phyloP scores from a whole-genome alignment of 1,139 yeast species.

The Magnusiomyces magnusii region DNA sequence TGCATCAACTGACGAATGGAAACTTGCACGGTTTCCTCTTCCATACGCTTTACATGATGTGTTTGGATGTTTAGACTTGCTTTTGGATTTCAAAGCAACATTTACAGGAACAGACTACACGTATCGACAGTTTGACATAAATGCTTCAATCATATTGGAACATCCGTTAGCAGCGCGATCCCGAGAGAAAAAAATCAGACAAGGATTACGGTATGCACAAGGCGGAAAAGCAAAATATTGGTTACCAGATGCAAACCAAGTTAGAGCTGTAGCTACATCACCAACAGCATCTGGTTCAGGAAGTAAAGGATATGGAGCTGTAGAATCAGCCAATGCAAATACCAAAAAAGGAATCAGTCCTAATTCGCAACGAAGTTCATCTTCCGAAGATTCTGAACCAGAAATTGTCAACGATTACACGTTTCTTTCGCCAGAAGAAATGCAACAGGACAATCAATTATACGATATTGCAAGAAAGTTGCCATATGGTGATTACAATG shows the following conservation, averaged over 20 bases:
- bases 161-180: conserved; percentile 57
- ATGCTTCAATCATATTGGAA: conserved; percentile 62
- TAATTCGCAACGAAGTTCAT: neutral
- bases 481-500: conserved; percentile 47
- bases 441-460: conserved; percentile 37
- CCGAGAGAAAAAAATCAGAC: conserved; percentile 63
- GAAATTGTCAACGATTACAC: neutral
- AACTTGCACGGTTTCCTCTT: conserved; percentile 50
- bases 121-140: conserved; percentile 66
- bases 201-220: conserved; percentile 73
- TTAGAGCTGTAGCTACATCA: neutral
- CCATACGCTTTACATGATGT: conserved; percentile 66
- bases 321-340: conserved; percentile 1
- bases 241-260: conserved; percentile 42
- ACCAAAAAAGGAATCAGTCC: neutral
- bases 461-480: conserved; percentile 39
- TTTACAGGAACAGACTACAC: conserved; percentile 72
- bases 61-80: conserved; percentile 64
- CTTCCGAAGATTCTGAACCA: conserved; percentile 1
- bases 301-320: neutral
- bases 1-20: neutral
- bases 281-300: neutral
- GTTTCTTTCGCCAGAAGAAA: conserved; percentile 28
- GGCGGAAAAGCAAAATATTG: conserved; percentile 82
- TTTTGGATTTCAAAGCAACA: conserved; percentile 69